phyloP scores from a whole-genome alignment of 768 basidiomycete genomes.

The Xerocomellus amylosporus region DNA sequence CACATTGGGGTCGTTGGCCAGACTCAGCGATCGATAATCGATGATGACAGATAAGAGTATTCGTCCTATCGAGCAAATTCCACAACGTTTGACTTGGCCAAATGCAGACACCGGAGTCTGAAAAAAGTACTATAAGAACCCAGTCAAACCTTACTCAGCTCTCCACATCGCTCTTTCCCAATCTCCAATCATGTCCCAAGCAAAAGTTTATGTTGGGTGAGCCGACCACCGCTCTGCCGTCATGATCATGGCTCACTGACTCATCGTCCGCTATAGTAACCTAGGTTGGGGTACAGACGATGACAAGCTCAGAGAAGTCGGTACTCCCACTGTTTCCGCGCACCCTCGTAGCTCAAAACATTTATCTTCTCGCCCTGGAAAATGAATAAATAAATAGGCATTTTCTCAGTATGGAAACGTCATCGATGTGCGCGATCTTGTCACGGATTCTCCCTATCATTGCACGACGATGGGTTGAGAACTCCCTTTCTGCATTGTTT shows the following conservation, averaged over 20 bases:
- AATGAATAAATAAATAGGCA: constrained; percentile 29
- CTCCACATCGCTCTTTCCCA: constrained; percentile 13
- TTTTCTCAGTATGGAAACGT: constrained; percentile 46
- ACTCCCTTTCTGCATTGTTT: constrained; percentile 17
- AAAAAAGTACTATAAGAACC: constrained; percentile 32
- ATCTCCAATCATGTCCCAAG: constrained; percentile 25
- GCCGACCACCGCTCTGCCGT: background rate
- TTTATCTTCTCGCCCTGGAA: background rate
- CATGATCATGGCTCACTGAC: background rate
- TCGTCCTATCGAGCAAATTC: constrained; percentile 1
- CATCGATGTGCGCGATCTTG: constrained; percentile 47
- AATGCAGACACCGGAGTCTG: constrained; percentile 35
- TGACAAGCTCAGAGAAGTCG: constrained; percentile 23
- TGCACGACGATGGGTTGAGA: constrained; percentile 33
- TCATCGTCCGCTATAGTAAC: constrained; percentile 18
- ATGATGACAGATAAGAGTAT: constrained; percentile 12
- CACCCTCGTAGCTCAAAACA: constrained; percentile 3
- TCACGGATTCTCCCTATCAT: constrained; percentile 30
- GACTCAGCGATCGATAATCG: background rate
- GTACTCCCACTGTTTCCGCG: constrained; percentile 5
- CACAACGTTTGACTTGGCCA: constrained; percentile 19
- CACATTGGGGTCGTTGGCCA: background rate
- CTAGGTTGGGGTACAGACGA: constrained; percentile 35
- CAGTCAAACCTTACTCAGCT: constrained; percentile 16
- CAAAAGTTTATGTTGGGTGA: constrained; percentile 35